Conservation (phyloP, 78 protist genomes). For the Ministeria vibrans region DNA sequence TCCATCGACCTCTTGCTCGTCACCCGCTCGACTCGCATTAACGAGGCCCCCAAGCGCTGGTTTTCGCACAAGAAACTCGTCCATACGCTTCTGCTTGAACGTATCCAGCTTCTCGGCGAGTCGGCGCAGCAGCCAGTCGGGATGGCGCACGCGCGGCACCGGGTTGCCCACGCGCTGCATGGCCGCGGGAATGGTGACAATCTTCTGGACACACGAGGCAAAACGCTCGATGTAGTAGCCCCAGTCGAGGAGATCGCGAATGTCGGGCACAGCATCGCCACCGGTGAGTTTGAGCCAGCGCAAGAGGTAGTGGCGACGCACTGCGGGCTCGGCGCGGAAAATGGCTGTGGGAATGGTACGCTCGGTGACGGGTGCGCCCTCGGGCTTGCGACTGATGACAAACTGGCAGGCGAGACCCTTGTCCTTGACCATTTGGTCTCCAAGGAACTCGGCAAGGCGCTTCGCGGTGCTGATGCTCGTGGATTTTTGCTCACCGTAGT, state of each 20-base stretch:
- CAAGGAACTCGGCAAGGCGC: conserved; percentile 81
- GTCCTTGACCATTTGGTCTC: conserved; percentile 84
- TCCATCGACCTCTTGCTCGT: too few species aligned
- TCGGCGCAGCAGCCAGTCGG: conserved; percentile 88
- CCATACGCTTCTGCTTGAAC: conserved; percentile 8
- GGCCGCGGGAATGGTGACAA: conserved; percentile 96
- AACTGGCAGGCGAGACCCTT: conserved; percentile 84
- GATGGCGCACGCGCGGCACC: conserved; percentile 89
- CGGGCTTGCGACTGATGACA: conserved; percentile 76
- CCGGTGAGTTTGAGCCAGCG: conserved; percentile 44
- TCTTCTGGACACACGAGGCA: conserved; percentile 80
- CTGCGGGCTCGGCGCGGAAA: conserved; percentile 45
- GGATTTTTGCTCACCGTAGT: conserved; percentile 73
- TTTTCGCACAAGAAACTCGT: background rate
- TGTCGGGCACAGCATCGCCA: conserved; percentile 23
- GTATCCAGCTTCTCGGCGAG: conserved; percentile 20
- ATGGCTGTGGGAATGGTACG: conserved; percentile 92
- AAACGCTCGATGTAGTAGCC: conserved; percentile 85
- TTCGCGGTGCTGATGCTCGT: conserved; percentile 72
- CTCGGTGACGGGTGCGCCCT: conserved; percentile 86
- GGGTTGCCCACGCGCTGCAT: conserved; percentile 87
- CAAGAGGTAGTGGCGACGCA: conserved; percentile 21
- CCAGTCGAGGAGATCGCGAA: conserved; percentile 89
- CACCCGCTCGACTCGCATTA: too few species aligned
- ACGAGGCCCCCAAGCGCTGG: too few species aligned